Base-by-base conservation (phyloP, 2,329 filamentous ascomycete genomes). In the Aspergillus calidoustus region DNA sequence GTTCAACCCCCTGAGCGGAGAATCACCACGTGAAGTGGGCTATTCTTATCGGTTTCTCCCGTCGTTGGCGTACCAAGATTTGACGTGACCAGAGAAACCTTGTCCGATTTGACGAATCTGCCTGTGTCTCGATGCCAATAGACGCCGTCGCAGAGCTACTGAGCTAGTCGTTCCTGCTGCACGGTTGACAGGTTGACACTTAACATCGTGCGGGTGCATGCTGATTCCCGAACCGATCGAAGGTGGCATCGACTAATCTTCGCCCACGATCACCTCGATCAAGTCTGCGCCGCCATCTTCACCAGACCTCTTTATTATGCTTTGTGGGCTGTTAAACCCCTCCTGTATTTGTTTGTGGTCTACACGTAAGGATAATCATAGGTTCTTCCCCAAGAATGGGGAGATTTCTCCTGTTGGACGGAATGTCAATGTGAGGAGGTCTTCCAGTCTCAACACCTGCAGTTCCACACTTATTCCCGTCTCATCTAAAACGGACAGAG, bases 21-120 rank as follows among this genome's bases (percentile, higher is more conserved):
- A 15, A 43, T 59, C 38, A 28, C 61, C 62, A 61, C 58, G 57
- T 64, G 55, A 63, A 64, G 62, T 63, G 58, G 60, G 59, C 51
- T 38, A 31, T 41, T 58, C 54, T 63, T 51, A 64, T 64, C 66
- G 57, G 52, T 59, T 58, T 62, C 51, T 64, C 59, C 65, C 62
- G 65, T 58, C 58, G 61, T 64, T 64, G 63, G 63, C 47, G 65
- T 65, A 68, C 65, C 67, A 69, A 69, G 64, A 66, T 68, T 68
- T 55, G 53, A 30, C 48, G 55, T 46, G 47, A 46, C 64, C 57
- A 57, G 64, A 63, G 64, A 63, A 66, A 61, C 57, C 58, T 44
- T 55, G 61, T 52, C 49, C 46, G 34, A 56, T 47, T 62, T 64
- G 60, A 61, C 53, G 52, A 64, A 62, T 62, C 41, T 54, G 64